phyloP scores from a whole-genome alignment of 2,329 filamentous ascomycete genomes.

The Talaromyces sp. region DNA sequence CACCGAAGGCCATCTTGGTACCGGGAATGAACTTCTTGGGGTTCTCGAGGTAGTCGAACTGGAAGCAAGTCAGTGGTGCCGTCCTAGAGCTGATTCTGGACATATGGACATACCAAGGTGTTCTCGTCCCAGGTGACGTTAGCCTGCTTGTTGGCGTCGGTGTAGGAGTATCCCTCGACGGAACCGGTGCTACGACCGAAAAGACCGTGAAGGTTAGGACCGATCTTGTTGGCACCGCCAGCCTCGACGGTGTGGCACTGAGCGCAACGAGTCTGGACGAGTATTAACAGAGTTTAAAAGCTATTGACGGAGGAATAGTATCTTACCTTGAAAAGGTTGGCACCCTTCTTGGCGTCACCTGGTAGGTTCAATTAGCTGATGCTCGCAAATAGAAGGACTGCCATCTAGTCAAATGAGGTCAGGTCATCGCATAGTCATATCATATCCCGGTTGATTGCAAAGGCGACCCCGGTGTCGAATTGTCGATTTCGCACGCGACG shows the following conservation, averaged over 20 bases:
- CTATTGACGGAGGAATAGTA: background rate
- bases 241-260: slow-evolving; percentile 97
- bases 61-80: slow-evolving; percentile 23
- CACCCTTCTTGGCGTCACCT: slow-evolving; percentile 96
- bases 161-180: slow-evolving; percentile 93
- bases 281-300: background rate
- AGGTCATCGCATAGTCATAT: slow-evolving; percentile 20
- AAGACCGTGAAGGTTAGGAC: slow-evolving; percentile 93
- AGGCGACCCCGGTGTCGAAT: background rate
- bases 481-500: background rate
- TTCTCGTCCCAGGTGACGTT: slow-evolving; percentile 83
- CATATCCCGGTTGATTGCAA: background rate
- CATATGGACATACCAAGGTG: slow-evolving; percentile 68
- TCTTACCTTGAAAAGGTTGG: slow-evolving; percentile 87
- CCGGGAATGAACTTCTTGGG: slow-evolving; percentile 99
- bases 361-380: slow-evolving; percentile 32
- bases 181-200: slow-evolving; percentile 94
- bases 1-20: slow-evolving; percentile 99
- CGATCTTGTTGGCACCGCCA: slow-evolving; percentile 94
- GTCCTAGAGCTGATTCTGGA: background rate
- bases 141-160: slow-evolving; percentile 99
- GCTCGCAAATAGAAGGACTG: slow-evolving; percentile 17
- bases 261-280: slow-evolving; percentile 74
- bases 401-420: background rate
- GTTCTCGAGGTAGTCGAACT: slow-evolving; percentile 99